These are phyloP conservation scores for Boletus calvinii DNA, from an alignment of 1,284 basidiomycete genomes.

Conservation along the genomic window DNA sequence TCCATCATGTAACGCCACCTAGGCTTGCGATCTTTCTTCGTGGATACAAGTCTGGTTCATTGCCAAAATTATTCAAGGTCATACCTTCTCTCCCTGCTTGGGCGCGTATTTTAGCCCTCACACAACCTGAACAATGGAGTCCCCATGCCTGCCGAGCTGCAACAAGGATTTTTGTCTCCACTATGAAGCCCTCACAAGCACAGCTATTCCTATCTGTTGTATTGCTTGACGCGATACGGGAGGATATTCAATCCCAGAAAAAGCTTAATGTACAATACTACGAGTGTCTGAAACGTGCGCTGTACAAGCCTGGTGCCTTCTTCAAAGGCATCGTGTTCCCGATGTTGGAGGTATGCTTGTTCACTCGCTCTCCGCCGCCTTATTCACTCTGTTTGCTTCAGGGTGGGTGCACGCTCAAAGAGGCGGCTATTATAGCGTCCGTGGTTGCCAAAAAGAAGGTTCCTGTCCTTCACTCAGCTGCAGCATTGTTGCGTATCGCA, in stretches of 20 bases:
- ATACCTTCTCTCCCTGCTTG: constrained; percentile 95
- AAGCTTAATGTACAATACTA: constrained; percentile 95
- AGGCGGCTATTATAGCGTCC: constrained; percentile 93
- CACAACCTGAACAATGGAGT: constrained; percentile 91
- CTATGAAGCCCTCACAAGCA: constrained; percentile 95
- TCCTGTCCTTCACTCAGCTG: constrained; percentile 94
- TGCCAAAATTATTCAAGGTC: constrained; percentile 98
- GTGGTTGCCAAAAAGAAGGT: constrained; percentile 91
- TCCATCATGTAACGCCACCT: constrained; percentile 6
- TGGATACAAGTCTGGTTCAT: constrained; percentile 91
- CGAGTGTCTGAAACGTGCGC: constrained; percentile 84
- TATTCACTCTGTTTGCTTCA: constrained; percentile 6
- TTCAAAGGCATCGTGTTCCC: constrained; percentile 99
- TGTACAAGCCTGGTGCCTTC: constrained; percentile 98
- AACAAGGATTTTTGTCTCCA: constrained; percentile 94
- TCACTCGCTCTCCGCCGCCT: not conserved
- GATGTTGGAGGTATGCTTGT: constrained; percentile 75
- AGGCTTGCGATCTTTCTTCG: constrained; percentile 84
- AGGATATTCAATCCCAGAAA: constrained; percentile 85
- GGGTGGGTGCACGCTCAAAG: constrained; percentile 84
- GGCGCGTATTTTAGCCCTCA: constrained; percentile 94
- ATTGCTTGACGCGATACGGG: constrained; percentile 86
- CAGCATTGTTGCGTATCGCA: constrained; percentile 89
- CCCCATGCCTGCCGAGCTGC: constrained; percentile 94
- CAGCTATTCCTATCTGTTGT: constrained; percentile 93